Conservation (phyloP, 768 basidiomycete species). For the Xerocomellus intermedius region DNA sequence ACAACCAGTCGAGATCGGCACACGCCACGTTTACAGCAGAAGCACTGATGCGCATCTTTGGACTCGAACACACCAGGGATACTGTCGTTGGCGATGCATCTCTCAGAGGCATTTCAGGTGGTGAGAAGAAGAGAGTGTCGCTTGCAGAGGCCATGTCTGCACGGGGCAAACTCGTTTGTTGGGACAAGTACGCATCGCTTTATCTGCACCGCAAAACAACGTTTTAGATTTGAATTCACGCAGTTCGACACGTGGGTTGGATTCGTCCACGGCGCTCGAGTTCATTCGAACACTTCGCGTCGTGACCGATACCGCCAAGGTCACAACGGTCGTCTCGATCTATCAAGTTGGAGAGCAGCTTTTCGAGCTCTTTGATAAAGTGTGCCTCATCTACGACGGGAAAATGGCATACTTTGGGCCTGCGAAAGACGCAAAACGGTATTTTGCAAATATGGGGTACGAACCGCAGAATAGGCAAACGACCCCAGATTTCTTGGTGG, state of each 20-base stretch:
- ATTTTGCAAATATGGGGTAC: constrained; percentile 33
- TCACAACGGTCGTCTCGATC: constrained; percentile 72
- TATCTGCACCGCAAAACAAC: background rate
- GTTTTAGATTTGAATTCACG: background rate
- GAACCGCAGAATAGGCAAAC: constrained; percentile 55
- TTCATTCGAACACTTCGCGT: constrained; percentile 66
- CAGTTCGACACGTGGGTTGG: constrained; percentile 65
- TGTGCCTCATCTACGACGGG: constrained; percentile 9
- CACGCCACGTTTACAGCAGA: constrained; percentile 37
- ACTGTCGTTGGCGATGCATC: constrained; percentile 79
- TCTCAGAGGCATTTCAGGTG: constrained; percentile 72
- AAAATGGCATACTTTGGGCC: constrained; percentile 9
- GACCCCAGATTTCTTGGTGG: constrained; percentile 58
- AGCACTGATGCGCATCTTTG: constrained; percentile 66
- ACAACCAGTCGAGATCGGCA: constrained; percentile 23
- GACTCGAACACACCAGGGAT: constrained; percentile 66
- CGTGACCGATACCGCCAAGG: constrained; percentile 53
- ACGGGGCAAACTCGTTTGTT: constrained; percentile 59
- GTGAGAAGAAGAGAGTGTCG: constrained; percentile 81
- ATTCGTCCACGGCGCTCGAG: constrained; percentile 70
- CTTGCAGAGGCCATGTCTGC: constrained; percentile 69
- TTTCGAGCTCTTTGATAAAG: constrained; percentile 60
- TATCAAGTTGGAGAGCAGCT: constrained; percentile 80
- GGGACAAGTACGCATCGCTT: constrained; percentile 64
- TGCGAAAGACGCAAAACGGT: background rate